Percentiles rank a stretch among this genome's conserved stretches.
Conservation (phyloP, 495 filamentous ascomycete species). For the Penicillium verhagenii region DNA sequence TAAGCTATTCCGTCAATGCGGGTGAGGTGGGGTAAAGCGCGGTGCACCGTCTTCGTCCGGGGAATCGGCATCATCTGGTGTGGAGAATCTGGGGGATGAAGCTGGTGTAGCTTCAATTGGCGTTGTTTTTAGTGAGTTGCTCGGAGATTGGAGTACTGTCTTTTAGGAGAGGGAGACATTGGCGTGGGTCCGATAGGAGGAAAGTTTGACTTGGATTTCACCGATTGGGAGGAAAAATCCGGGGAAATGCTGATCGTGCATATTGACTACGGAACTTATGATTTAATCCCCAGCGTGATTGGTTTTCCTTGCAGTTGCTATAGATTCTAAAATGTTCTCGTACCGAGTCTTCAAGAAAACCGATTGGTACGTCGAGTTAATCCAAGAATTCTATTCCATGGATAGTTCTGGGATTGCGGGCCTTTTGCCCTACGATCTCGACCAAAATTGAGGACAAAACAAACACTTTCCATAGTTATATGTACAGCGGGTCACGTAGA, state of each 20-base stretch:
- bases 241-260: slow-evolving; percentile 12
- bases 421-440: not conserved
- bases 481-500: slow-evolving; percentile 25
- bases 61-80: slow-evolving; percentile 17
- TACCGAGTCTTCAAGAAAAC: too few species aligned
- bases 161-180: slow-evolving; percentile 4
- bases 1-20: slow-evolving; percentile 2
- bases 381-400: not conserved
- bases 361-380: too few species aligned
- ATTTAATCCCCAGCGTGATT: not conserved
- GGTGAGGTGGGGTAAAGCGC: slow-evolving; percentile 15
- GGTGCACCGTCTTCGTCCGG: slow-evolving; percentile 15
- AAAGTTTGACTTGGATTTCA: slow-evolving; percentile 22
- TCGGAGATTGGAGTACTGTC: slow-evolving; percentile 11
- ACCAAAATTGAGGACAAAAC: not conserved
- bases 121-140: slow-evolving; percentile 4
- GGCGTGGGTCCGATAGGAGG: slow-evolving; percentile 34
- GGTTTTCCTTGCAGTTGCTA: not conserved
- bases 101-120: not conserved
- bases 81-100: slow-evolving; percentile 10
- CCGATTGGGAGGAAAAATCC: slow-evolving; percentile 40
- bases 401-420: not conserved
- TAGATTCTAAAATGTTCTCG: too few species aligned
- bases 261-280: not conserved
- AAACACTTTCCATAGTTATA: slow-evolving; percentile 16